Conservation (phyloP, 805 yeast species). For the Candida cerambycidarum region DNA sequence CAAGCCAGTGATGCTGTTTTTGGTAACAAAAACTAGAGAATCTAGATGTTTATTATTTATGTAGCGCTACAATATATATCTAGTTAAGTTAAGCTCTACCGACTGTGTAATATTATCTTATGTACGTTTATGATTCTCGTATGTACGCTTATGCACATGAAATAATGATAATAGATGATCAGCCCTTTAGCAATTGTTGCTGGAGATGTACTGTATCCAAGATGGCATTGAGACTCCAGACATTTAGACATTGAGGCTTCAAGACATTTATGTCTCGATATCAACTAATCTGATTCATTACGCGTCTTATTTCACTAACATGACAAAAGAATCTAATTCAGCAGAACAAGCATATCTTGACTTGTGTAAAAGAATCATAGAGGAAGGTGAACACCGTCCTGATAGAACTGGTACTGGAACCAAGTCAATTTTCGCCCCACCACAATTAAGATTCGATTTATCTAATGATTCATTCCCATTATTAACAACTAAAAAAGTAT, state of each 20-base stretch:
- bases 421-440: constrained; percentile 87
- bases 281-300: too few species aligned
- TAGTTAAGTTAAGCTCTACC: neutral
- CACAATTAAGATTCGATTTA: constrained; percentile 83
- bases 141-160: too few species aligned
- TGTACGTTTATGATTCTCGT: too few species aligned
- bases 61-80: neutral
- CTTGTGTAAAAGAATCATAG: constrained; percentile 71
- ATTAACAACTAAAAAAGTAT: constrained; percentile 89
- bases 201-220: neutral
- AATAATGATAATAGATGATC: too few species aligned
- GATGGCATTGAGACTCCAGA: too few species aligned
- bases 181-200: too few species aligned
- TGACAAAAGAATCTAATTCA: constrained; percentile 32
- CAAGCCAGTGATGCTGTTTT: constrained; percentile 46
- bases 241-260: too few species aligned
- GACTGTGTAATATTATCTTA: neutral
- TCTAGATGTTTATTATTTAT: neutral
- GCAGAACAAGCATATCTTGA: constrained; percentile 89
- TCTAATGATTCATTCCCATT: constrained; percentile 77
- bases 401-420: constrained; percentile 99
- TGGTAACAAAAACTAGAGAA: constrained; percentile 29
- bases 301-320: constrained; percentile 10
- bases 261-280: too few species aligned
- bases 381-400: constrained; percentile 85